These are phyloP conservation scores for Nemania bipapillata DNA, from an alignment of 2,329 filamentous ascomycete species.

Conservation along the genomic window DNA sequence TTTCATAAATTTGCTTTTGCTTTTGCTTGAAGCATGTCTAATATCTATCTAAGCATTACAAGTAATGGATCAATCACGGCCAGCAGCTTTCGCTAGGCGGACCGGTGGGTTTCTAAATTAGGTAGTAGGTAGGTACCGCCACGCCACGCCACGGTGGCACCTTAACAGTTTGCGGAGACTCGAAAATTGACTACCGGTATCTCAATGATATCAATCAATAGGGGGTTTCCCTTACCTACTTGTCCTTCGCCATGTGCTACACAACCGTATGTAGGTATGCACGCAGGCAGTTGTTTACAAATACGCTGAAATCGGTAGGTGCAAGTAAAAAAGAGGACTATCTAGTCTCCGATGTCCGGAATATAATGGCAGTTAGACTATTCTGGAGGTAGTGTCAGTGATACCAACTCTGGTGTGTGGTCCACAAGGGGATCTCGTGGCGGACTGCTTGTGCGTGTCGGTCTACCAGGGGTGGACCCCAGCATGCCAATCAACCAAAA, in stretches of 20 bases:
- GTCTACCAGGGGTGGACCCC: slow-evolving; percentile 25
- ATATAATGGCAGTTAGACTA: not conserved
- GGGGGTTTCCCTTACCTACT: slow-evolving; percentile 10
- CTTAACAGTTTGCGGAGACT: not conserved
- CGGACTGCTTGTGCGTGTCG: slow-evolving; percentile 7
- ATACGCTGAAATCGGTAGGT: no score
- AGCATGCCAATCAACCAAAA: slow-evolving; percentile 20
- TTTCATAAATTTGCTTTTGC: not conserved
- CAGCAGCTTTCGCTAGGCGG: slow-evolving; percentile 7
- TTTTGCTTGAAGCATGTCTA: not conserved
- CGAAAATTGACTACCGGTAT: not conserved
- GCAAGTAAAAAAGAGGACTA: not conserved
- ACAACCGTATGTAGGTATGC: not conserved
- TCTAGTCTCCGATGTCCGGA: not conserved
- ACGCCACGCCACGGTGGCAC: slow-evolving; percentile 9
- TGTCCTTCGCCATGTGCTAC: not conserved
- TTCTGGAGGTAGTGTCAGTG: no score
- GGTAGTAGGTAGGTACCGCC: not conserved
- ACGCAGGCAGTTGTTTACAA: not conserved
- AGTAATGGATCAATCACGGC: not conserved
- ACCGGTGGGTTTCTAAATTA: slow-evolving; percentile 17
- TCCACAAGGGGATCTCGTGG: slow-evolving; percentile 19
- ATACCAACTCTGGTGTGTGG: slow-evolving; percentile 8
- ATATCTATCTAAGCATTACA: not conserved
- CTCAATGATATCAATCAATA: slow-evolving; percentile 4